phyloP scores from a whole-genome alignment of 108 stramenopile genomes.

The Nannochloropsis salina region DNA sequence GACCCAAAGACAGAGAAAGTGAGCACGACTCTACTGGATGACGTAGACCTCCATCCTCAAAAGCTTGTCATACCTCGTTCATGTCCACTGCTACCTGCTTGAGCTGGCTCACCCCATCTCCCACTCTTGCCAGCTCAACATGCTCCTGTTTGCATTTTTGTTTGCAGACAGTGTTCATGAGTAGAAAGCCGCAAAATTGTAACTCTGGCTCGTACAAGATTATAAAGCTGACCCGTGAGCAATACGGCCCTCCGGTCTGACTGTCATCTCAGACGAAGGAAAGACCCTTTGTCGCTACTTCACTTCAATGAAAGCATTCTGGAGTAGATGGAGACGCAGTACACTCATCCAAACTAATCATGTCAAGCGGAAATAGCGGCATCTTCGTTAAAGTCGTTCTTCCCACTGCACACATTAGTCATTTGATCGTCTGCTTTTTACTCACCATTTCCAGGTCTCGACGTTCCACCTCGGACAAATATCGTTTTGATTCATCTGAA shows the following conservation, averaged over 20 bases:
- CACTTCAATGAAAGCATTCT: too few relatives aligned
- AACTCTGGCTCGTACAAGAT: too few relatives aligned
- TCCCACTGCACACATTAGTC: background rate
- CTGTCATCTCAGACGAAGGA: too few relatives aligned
- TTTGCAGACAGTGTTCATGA: too few relatives aligned
- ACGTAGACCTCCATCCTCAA: background rate
- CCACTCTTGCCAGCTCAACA: background rate
- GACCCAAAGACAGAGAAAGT: too few relatives aligned
- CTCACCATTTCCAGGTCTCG: background rate
- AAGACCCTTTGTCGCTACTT: too few relatives aligned
- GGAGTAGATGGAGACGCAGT: too few relatives aligned
- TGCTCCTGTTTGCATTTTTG: background rate
- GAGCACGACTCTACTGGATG: too few relatives aligned
- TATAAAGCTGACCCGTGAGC: too few relatives aligned
- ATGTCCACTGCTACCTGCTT: background rate
- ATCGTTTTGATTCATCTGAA: background rate
- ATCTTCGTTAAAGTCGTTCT: background rate
- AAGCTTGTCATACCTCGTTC: background rate
- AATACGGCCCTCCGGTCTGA: too few relatives aligned
- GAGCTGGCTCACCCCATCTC: background rate
- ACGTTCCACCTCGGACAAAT: slow-evolving; percentile 2
- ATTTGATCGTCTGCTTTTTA: background rate
- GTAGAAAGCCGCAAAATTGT: too few relatives aligned
- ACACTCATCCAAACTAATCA: too few relatives aligned
- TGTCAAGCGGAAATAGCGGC: background rate